These are phyloP conservation scores for Hypomyces rosellus DNA, from an alignment of 2,329 filamentous ascomycete species.

Conservation along the genomic window DNA sequence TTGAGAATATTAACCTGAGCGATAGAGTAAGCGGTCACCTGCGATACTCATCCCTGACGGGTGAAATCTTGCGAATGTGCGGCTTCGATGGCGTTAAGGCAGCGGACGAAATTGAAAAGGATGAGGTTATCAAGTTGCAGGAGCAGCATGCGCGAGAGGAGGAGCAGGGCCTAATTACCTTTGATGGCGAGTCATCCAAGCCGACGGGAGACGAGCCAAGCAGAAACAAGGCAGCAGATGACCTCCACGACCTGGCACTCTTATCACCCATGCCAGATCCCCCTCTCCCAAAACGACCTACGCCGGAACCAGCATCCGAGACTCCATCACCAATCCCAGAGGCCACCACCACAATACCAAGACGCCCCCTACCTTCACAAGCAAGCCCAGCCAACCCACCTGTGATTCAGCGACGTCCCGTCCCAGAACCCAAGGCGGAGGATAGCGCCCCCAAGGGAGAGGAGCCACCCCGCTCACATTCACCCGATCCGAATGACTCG, in stretches of 20 bases:
- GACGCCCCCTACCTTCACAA: slow-evolving; percentile 1
- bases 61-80: slow-evolving; percentile 46
- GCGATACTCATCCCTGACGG: slow-evolving; percentile 44
- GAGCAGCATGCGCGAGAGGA: slow-evolving; percentile 27
- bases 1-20: slow-evolving; percentile 52
- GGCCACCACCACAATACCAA: not conserved
- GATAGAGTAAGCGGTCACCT: slow-evolving; percentile 48
- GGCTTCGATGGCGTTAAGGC: slow-evolving; percentile 43
- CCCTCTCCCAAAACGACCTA: slow-evolving; percentile 8
- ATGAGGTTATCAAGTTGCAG: slow-evolving; percentile 43
- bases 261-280: slow-evolving; percentile 21
- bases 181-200: slow-evolving; percentile 16
- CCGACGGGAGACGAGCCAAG: not conserved
- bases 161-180: slow-evolving; percentile 24
- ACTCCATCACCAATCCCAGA: not conserved
- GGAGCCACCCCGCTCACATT: slow-evolving; percentile 16
- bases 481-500: slow-evolving; percentile 20
- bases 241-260: slow-evolving; percentile 24
- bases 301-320: not conserved
- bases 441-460: slow-evolving; percentile 7
- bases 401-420: slow-evolving; percentile 6
- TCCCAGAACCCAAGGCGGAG: not conserved
- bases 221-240: slow-evolving; percentile 15
- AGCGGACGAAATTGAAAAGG: slow-evolving; percentile 43
- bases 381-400: not conserved